Evolutionary conservation across 192 early-diverging fungal genomes (phyloP).

Genomic region (Backusella westeae): DNA sequence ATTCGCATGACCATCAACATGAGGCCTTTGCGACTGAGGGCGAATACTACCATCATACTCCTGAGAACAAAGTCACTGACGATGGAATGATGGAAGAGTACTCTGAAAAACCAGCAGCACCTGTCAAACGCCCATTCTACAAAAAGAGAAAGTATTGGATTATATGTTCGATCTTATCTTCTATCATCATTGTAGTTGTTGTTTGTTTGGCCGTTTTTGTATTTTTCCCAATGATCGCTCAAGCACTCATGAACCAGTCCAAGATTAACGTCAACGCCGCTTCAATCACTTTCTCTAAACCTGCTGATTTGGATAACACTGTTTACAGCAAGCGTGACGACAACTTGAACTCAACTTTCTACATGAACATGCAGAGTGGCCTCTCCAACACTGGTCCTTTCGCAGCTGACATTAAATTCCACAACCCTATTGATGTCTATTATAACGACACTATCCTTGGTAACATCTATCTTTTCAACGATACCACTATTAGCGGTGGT

Average conservation of each 20-base stretch:
- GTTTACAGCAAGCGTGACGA: constrained; percentile 8
- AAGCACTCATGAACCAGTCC: constrained; percentile 45
- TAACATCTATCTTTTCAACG: constrained; percentile 31
- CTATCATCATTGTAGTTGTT: constrained; percentile 43
- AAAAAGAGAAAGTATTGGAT: constrained; percentile 53
- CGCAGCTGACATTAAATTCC: constrained; percentile 46
- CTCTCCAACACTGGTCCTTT: constrained; percentile 53
- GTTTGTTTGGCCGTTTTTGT: constrained; percentile 52
- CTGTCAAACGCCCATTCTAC: constrained; percentile 41
- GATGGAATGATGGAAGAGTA: constrained; percentile 38
- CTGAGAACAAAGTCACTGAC: background rate
- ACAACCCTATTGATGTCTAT: constrained; percentile 42
- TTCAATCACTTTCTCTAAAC: constrained; percentile 39
- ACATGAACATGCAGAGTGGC: constrained; percentile 38
- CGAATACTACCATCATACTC: constrained; percentile 9
- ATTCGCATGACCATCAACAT: background rate
- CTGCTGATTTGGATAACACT: background rate
- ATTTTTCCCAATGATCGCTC: constrained; percentile 51
- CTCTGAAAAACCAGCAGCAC: constrained; percentile 38
- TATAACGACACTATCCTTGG: constrained; percentile 44
- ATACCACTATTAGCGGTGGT: constrained; percentile 46
- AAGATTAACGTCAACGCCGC: constrained; percentile 37
- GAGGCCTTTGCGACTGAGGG: constrained; percentile 1
- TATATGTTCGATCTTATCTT: constrained; percentile 47
- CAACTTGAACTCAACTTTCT: constrained; percentile 33